A percentile compares a stretch with the other conserved stretches of the same genome.
Conservation (phyloP, 805 yeast species). For the Teunomyces cretensis region DNA sequence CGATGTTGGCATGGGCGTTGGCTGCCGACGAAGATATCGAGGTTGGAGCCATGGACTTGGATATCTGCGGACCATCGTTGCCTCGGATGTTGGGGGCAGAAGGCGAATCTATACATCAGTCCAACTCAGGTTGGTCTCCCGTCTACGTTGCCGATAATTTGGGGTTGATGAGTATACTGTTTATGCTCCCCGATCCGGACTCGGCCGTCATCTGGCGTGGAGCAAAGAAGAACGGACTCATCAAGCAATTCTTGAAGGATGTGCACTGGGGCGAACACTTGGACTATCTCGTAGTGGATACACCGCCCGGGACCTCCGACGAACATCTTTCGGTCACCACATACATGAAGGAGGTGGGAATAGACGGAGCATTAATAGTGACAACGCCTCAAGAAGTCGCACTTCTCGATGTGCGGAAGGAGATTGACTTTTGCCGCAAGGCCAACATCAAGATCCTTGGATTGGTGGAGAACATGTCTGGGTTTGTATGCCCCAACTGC, state of each 20-base stretch:
- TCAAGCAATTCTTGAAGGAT: conserved; percentile 89
- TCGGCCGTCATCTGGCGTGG: conserved; percentile 98
- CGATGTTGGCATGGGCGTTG: conserved; percentile 95
- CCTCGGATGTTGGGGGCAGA: conserved; percentile 93
- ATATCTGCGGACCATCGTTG: conserved; percentile 96
- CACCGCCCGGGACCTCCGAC: conserved; percentile 99
- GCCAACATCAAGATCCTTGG: conserved; percentile 87
- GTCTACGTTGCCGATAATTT: conserved; percentile 93
- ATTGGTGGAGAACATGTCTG: conserved; percentile 95
- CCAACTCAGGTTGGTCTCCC: conserved; percentile 94
- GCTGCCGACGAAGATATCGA: conserved; percentile 78
- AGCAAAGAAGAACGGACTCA: conserved; percentile 88
- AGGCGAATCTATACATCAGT: conserved; percentile 81
- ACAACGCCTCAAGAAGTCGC: conserved; percentile 99
- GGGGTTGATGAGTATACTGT: conserved; percentile 94
- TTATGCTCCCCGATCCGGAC: conserved; percentile 90
- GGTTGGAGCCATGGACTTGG: conserved; percentile 95
- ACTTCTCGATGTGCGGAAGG: conserved; percentile 89
- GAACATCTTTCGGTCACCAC: conserved; percentile 91
- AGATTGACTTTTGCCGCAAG: conserved; percentile 89
- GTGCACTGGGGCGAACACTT: conserved; percentile 87
- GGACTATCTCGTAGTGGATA: conserved; percentile 87
- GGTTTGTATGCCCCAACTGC: conserved; percentile 96
- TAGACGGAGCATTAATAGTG: conserved; percentile 92
- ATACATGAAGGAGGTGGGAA: conserved; percentile 83